These are phyloP conservation scores for Penicillium antarcticum DNA, from an alignment of 495 filamentous ascomycete genomes.

Conservation along the genomic window DNA sequence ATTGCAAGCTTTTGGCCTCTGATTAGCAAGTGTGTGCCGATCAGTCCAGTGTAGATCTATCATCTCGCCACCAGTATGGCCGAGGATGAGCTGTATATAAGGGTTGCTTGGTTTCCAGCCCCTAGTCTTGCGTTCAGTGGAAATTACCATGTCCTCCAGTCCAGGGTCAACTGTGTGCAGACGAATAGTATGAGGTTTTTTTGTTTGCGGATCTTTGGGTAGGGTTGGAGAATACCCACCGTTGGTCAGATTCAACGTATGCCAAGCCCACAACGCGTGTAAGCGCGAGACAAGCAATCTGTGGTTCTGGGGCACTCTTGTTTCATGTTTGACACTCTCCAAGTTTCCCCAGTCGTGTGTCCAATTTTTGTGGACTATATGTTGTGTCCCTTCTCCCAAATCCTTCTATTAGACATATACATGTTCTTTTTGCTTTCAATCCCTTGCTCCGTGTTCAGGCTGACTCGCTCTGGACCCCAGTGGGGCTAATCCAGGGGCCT, in stretches of 20 bases:
- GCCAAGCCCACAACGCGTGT: slow-evolving; percentile 8
- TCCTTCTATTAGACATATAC: too few species aligned
- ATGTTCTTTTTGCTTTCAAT: too few species aligned
- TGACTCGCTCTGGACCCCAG: neutral
- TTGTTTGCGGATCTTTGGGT: neutral
- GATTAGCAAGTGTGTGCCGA: slow-evolving; percentile 1
- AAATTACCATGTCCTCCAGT: too few species aligned
- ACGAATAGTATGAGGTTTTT: neutral
- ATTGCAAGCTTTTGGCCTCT: slow-evolving; percentile 7
- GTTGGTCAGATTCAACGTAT: neutral
- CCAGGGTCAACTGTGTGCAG: too few species aligned
- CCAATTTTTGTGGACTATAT: too few species aligned
- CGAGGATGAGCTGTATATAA: neutral
- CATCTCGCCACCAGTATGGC: neutral
- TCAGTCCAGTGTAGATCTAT: slow-evolving; percentile 1
- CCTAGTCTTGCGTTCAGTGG: too few species aligned
- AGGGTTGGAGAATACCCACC: neutral
- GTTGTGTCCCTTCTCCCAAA: too few species aligned
- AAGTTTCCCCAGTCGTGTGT: too few species aligned
- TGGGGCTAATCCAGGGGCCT: slow-evolving; percentile 4
- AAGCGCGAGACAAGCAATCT: neutral
- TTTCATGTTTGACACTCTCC: too few species aligned
- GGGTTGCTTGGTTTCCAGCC: neutral
- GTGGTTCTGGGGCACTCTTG: too few species aligned
- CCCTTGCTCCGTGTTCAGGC: neutral